Percentiles rank a stretch among this genome's conserved stretches.
Conservation (phyloP, 2,329 filamentous ascomycete genomes). For the Microdochium nivale region DNA sequence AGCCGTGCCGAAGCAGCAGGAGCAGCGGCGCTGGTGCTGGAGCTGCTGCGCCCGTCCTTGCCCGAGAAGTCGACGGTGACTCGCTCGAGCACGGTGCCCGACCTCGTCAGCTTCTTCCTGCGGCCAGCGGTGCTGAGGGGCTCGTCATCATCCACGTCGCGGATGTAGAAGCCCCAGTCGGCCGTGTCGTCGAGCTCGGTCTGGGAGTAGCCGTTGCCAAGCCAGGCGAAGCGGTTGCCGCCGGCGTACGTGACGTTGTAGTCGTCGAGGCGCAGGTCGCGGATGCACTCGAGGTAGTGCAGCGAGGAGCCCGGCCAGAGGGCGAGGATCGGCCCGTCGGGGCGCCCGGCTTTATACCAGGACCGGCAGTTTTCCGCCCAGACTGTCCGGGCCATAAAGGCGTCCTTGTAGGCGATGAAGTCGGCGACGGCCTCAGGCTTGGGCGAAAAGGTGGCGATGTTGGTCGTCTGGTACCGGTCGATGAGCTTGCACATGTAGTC, state of each 20-base stretch:
- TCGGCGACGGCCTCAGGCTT: conserved; percentile 37
- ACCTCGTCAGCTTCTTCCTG: conserved; percentile 16
- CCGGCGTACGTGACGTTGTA: conserved; percentile 27
- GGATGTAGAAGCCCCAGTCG: conserved; percentile 25
- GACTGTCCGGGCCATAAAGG: conserved; percentile 34
- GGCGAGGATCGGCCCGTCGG: conserved; percentile 33
- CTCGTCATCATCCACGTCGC: conserved; percentile 19
- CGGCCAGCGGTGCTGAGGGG: conserved; percentile 13
- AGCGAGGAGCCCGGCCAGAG: conserved; percentile 35
- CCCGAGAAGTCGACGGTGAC: conserved; percentile 9
- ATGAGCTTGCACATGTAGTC: conserved; percentile 42
- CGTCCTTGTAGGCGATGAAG: conserved; percentile 36
- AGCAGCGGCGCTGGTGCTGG: no score
- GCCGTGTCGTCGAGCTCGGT: conserved; percentile 27
- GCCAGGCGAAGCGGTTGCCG: conserved; percentile 27
- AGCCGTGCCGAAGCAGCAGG: no score
- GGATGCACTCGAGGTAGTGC: conserved; percentile 40
- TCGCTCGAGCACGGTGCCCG: conserved; percentile 12
- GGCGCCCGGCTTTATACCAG: conserved; percentile 37
- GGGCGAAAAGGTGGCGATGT: conserved; percentile 33
- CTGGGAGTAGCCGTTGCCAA: conserved; percentile 34
- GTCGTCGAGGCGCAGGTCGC: conserved; percentile 35
- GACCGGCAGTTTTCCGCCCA: conserved; percentile 34
- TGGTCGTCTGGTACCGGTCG: conserved; percentile 37
- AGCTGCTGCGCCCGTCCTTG: no score